Base-by-base conservation (phyloP, 805 yeast genomes). In the Kazachstania taianensis region DNA sequence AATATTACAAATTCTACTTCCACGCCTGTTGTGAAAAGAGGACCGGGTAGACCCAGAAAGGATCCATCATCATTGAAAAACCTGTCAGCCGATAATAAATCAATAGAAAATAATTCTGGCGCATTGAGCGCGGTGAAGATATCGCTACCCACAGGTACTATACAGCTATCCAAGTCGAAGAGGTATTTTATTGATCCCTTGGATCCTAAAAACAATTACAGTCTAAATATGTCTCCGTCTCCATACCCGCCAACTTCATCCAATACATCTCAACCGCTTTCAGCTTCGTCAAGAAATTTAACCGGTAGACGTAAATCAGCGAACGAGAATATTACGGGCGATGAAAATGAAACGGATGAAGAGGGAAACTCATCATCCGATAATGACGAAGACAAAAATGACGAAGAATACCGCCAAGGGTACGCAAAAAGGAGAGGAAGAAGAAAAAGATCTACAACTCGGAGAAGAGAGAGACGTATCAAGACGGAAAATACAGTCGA, bases 1-100 rank as follows among this genome's bases (percentile, higher is more conserved):
- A 26, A n/a, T 15, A 20, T 5, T 20, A 13, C 25, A 13, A 20
- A 30, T 10, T 23, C 13, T 10, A 20, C 13, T 13, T 3, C 26
- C 7, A 18, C 20, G 8, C 15, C 30, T 2, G 18, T 33, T 26
- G 27, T 19, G 4, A 48, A 45, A 14, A 48, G 61, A 36, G 60
- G 61, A 4, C 61, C 61, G 6, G 61, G 61, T 6, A 48, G 61
- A 35, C 61, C 61, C 29, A 46, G 55, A 41, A 53, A 53, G 39
- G 53, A 50, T 25, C 37, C 42, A 12, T 18, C 44, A 12, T 20
- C 13, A 15, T 7, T 13, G n/a, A 27, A n/a, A 18, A 20, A 13
- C 22, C 10, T 16, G 15, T 4, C 5, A 13, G 7, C 9, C 10
- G 32, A 22, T 28, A 16, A 17, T 17, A 32, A 32, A 31, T 24